Percentiles rank a stretch among this genome's conserved stretches.
phyloP scores from a whole-genome alignment of 441 rosid species.

The Cnidoscolus chayamansa region DNA sequence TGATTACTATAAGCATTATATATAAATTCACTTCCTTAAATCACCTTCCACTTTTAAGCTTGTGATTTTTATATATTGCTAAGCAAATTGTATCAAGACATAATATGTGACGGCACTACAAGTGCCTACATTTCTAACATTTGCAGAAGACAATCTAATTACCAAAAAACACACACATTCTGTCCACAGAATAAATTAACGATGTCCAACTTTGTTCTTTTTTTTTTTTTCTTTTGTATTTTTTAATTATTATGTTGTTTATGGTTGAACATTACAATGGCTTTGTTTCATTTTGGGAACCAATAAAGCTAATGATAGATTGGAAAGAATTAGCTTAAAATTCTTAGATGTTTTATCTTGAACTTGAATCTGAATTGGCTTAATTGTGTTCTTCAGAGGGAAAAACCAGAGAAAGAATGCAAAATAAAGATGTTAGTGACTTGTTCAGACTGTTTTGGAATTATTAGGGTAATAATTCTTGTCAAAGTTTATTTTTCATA shows the following conservation, averaged over 20 bases:
- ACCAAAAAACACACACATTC: neutral
- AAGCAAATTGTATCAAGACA: neutral
- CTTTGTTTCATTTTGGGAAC: neutral
- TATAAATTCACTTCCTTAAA: conserved; percentile 16
- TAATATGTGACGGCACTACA: neutral
- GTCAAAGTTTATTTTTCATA: conserved; percentile 1
- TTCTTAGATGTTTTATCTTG: conserved; percentile 3
- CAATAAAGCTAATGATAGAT: neutral
- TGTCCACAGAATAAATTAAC: too few relatives aligned
- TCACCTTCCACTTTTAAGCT: neutral
- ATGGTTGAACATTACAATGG: neutral
- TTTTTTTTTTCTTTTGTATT: too few relatives aligned
- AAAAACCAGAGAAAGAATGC: neutral
- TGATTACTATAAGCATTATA: conserved; percentile 34
- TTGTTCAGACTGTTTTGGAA: conserved; percentile 5
- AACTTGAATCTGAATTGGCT: neutral
- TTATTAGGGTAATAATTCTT: conserved; percentile 21
- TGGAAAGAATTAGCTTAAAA: neutral
- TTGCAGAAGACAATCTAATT: conserved; percentile 1
- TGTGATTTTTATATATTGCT: conserved; percentile 5
- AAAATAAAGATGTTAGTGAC: neutral
- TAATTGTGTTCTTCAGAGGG: neutral
- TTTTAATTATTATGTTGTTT: too few relatives aligned
- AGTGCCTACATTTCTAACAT: neutral
- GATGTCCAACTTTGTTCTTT: too few relatives aligned